A percentile compares a stretch with the other conserved stretches of the same genome.
Evolutionary conservation across 345 rosid genomes (phyloP).

Genomic region (Cardamine resedifolia): DNA sequence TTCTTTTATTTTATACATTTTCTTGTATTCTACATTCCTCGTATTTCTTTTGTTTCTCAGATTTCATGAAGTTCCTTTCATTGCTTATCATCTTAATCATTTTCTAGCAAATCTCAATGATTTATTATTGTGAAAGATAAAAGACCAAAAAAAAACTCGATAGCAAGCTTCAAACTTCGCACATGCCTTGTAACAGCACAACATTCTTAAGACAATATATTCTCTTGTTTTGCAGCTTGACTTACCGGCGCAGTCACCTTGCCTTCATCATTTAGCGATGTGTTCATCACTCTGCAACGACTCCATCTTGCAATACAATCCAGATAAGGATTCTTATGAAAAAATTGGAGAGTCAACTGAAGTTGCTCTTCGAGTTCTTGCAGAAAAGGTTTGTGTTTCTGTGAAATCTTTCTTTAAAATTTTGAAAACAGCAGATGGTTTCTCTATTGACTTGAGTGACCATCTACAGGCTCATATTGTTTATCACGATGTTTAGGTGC

Average conservation of each 20-base stretch:
- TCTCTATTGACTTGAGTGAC: neutral
- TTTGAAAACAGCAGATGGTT: constrained; percentile 1
- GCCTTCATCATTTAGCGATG: constrained; percentile 93
- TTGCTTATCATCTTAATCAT: constrained; percentile 1
- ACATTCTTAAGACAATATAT: constrained; percentile 24
- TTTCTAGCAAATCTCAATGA: constrained; percentile 8
- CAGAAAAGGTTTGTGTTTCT: constrained; percentile 73
- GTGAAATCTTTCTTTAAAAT: neutral
- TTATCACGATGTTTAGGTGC: neutral
- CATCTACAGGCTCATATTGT: neutral
- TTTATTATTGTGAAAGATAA: neutral
- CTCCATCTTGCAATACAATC: constrained; percentile 92
- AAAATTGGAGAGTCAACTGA: constrained; percentile 99
- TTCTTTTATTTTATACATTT: neutral
- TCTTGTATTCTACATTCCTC: neutral
- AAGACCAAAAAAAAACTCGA: constrained; percentile 8
- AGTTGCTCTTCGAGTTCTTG: constrained; percentile 94
- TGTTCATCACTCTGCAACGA: constrained; percentile 98
- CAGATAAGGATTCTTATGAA: constrained; percentile 84
- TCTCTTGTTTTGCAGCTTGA: constrained; percentile 66
- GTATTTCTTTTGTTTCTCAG: neutral
- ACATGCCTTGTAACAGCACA: constrained; percentile 3
- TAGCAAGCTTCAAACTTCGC: constrained; percentile 11
- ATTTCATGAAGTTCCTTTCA: constrained; percentile 4
- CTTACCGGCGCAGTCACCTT: constrained; percentile 85